Evolutionary conservation across 1,284 basidiomycete species (phyloP).

Genomic region (Pseudozyma thailandica): DNA sequence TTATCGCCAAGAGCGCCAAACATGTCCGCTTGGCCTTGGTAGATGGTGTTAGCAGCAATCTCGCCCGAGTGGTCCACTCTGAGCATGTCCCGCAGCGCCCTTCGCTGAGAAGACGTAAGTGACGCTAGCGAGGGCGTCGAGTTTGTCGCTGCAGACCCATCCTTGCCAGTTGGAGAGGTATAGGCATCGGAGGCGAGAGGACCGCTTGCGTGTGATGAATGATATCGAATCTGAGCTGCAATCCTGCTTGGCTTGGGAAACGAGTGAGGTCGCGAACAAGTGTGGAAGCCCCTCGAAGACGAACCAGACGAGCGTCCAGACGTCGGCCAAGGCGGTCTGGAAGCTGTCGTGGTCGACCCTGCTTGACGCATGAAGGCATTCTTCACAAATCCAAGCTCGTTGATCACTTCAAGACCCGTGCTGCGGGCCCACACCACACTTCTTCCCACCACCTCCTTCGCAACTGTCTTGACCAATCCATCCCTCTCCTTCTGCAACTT

Average conservation of each 20-base stretch:
- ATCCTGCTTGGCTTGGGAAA: no score
- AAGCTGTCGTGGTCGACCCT: slow-evolving; percentile 33
- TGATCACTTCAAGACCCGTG: slow-evolving; percentile 65
- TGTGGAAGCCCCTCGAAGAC: slow-evolving; percentile 1
- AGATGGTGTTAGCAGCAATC: slow-evolving; percentile 67
- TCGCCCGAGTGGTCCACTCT: slow-evolving; percentile 67
- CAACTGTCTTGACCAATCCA: slow-evolving; percentile 28
- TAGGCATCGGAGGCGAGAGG: slow-evolving; percentile 54
- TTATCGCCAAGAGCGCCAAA: slow-evolving; percentile 57
- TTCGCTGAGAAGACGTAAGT: slow-evolving; percentile 43
- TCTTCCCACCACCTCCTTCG: slow-evolving; percentile 41
- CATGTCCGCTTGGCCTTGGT: slow-evolving; percentile 64
- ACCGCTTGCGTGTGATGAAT: slow-evolving; percentile 13
- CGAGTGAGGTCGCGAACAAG: slow-evolving; percentile 2
- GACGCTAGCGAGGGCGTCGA: slow-evolving; percentile 40
- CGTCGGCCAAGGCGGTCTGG: slow-evolving; percentile 13
- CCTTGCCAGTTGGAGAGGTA: slow-evolving; percentile 10
- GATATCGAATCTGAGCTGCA: slow-evolving; percentile 10
- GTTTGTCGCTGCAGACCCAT: slow-evolving; percentile 11
- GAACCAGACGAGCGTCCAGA: slow-evolving; percentile 8
- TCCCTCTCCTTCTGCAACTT: slow-evolving; percentile 30
- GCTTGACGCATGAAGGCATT: slow-evolving; percentile 51
- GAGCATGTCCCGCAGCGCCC: slow-evolving; percentile 59
- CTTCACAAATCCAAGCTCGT: slow-evolving; percentile 64
- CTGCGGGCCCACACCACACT: slow-evolving; percentile 62